Evolutionary conservation across 805 yeast species (phyloP).

Genomic region (Metschnikowia drakensbergensis): DNA sequence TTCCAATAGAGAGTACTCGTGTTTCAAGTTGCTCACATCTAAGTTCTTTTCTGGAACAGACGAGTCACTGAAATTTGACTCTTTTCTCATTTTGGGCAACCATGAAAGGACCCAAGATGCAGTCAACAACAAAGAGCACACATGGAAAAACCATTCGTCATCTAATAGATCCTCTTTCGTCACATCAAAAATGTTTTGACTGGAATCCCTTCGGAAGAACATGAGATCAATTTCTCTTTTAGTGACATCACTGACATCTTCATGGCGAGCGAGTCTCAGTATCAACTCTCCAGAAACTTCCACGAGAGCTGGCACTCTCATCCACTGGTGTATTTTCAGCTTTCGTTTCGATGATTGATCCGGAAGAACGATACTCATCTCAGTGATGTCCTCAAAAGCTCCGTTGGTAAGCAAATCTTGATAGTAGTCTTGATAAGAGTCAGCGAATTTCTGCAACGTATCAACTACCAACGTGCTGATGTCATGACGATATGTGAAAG

Average conservation of each 20-base stretch:
- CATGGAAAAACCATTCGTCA: constrained; percentile 45
- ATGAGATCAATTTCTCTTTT: constrained; percentile 28
- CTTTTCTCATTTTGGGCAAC: constrained; percentile 53
- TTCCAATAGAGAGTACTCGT: constrained; percentile 41
- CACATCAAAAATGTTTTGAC: constrained; percentile 26
- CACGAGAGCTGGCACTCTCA: constrained; percentile 29
- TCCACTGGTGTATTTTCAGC: constrained; percentile 32
- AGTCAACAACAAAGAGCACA: constrained; percentile 52
- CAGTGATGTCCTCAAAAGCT: constrained; percentile 20
- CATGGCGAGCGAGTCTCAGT: constrained; percentile 1
- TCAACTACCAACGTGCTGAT: constrained; percentile 46
- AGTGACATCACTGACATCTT: constrained; percentile 9
- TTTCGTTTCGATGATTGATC: constrained; percentile 17
- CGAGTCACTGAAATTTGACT: constrained; percentile 25
- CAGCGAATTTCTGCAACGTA: constrained; percentile 34
- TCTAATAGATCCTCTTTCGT: constrained; percentile 54
- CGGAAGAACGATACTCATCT: constrained; percentile 10
- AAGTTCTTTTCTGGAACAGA: constrained; percentile 14
- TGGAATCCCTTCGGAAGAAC: constrained; percentile 19
- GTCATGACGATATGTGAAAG: constrained; percentile 53
- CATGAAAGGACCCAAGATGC: constrained; percentile 55
- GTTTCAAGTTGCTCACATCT: constrained; percentile 31
- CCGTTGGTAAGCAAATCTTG: constrained; percentile 34
- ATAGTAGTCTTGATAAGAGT: constrained; percentile 32
- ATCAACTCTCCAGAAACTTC: constrained; percentile 20